phyloP scores from a whole-genome alignment of 1,284 basidiomycete species.

The Termitomyces sp. region DNA sequence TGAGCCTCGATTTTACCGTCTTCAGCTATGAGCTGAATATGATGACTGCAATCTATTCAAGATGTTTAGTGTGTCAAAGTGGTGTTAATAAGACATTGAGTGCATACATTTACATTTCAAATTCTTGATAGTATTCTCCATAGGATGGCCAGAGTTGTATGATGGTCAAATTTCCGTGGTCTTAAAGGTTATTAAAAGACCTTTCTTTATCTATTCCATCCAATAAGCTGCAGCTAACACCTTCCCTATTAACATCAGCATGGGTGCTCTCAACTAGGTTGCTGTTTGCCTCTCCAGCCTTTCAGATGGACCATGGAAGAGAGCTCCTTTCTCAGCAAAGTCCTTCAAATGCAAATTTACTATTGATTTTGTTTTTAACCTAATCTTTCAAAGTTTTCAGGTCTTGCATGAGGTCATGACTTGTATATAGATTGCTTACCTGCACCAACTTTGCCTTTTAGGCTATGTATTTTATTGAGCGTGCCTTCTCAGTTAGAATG shows the following conservation, averaged over 20 bases:
- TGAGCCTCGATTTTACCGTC: slow-evolving; percentile 12
- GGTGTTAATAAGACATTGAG: not conserved
- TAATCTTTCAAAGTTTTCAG: slow-evolving; percentile 15
- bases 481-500: slow-evolving; percentile 21
- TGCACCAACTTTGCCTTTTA: not conserved
- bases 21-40: slow-evolving; percentile 5
- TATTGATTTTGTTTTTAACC: slow-evolving; percentile 7
- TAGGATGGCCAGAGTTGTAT: slow-evolving; percentile 13
- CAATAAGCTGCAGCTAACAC: slow-evolving; percentile 1
- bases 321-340: not conserved
- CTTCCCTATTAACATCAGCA: not conserved
- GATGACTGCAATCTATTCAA: slow-evolving; percentile 2
- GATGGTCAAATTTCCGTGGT: slow-evolving; percentile 2
- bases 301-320: not conserved
- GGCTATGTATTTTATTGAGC: not conserved
- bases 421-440: slow-evolving; percentile 9
- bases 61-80: not conserved
- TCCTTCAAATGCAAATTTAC: slow-evolving; percentile 7
- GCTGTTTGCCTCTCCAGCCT: not conserved
- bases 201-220: not conserved
- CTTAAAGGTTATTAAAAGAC: not conserved
- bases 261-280: not conserved
- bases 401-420: too few relatives aligned
- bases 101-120: slow-evolving; percentile 16
- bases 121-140: slow-evolving; percentile 13